Evolutionary conservation across 305 asterid species (phyloP).

Genomic region (Fraxinus albicans): DNA sequence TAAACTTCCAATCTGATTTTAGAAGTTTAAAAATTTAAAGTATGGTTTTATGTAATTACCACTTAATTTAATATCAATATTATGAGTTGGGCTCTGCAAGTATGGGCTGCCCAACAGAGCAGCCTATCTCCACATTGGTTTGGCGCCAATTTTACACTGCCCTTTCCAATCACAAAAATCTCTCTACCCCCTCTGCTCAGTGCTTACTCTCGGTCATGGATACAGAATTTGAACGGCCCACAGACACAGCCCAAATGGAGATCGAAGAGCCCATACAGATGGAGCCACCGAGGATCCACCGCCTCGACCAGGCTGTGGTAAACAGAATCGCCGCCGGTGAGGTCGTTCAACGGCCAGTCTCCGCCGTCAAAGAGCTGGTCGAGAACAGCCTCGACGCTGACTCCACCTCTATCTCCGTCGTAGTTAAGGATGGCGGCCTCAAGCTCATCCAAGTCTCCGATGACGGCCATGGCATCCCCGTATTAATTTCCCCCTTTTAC

Average conservation of each 20-base stretch:
- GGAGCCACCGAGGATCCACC: constrained; percentile 72
- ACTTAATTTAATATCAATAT: no score
- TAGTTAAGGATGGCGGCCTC: no score
- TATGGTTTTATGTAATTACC: no score
- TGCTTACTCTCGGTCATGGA: constrained; percentile 36
- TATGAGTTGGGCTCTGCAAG: neutral
- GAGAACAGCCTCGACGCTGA: constrained; percentile 58
- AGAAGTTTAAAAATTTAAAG: no score
- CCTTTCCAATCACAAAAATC: neutral
- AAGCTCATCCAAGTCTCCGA: no score
- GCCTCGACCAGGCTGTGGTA: constrained; percentile 81
- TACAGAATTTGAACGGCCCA: constrained; percentile 26
- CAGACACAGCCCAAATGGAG: constrained; percentile 34
- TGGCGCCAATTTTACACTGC: neutral
- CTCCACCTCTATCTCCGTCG: no score
- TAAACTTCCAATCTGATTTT: no score
- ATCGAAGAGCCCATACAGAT: constrained; percentile 29
- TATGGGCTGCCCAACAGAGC: neutral
- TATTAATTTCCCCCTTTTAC: no score
- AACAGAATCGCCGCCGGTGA: constrained; percentile 96
- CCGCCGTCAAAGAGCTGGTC: constrained; percentile 89
- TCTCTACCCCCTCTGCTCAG: neutral
- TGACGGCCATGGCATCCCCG: no score
- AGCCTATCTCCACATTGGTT: neutral
- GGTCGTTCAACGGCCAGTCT: constrained; percentile 88